Evolutionary conservation across 495 filamentous ascomycete species (phyloP).

Genomic region (Xylaria palmicola): DNA sequence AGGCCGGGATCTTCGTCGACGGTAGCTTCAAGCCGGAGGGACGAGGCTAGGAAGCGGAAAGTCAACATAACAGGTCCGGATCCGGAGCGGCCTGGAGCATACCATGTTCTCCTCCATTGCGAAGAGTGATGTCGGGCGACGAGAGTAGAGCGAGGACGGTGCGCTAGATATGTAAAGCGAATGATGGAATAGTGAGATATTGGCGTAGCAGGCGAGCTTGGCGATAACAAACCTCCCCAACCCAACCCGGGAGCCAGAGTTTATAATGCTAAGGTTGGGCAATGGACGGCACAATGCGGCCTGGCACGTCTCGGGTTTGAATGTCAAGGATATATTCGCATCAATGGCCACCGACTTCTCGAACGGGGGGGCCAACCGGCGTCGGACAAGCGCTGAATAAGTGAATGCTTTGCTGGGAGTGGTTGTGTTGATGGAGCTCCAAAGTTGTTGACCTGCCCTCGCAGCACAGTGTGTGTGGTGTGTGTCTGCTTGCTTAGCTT

Average conservation of each 20-base stretch:
- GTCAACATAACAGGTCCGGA: not conserved
- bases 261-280: not conserved
- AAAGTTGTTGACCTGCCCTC: slow-evolving; percentile 1
- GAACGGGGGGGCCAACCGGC: not conserved
- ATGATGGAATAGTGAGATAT: not conserved
- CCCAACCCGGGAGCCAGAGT: not conserved
- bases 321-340: not conserved
- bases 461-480: not conserved
- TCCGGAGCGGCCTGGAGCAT: slow-evolving; percentile 10
- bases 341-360: not conserved
- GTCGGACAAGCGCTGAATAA: not conserved
- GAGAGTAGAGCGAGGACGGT: not conserved
- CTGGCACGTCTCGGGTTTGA: not conserved
- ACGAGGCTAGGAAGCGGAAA: slow-evolving; percentile 14
- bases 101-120: slow-evolving; percentile 50
- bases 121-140: slow-evolving; percentile 22
- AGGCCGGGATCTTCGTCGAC: not conserved
- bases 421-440: not conserved
- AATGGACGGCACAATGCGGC: not conserved
- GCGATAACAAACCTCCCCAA: not conserved
- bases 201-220: not conserved
- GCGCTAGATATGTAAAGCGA: no score
- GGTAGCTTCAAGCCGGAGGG: slow-evolving; percentile 18
- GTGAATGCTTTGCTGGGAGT: not conserved
- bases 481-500: not conserved